A percentile compares a stretch with the other conserved stretches of the same genome.
phyloP scores from a whole-genome alignment of 768 basidiomycete genomes.

The Termitomyces sp. region DNA sequence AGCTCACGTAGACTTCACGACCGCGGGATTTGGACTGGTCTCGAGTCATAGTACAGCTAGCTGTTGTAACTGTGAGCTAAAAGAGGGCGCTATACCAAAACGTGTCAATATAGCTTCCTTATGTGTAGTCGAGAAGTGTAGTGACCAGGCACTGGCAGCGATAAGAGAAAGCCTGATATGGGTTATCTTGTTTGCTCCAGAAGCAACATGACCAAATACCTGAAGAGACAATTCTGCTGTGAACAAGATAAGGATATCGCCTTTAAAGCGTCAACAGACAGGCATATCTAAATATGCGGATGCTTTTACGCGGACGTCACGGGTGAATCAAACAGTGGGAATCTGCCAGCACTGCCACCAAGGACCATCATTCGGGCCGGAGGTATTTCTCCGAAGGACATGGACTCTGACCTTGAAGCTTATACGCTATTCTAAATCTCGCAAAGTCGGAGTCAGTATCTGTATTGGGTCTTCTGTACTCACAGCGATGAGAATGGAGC shows the following conservation, averaged over 20 bases:
- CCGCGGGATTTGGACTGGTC: slow-evolving; percentile 56
- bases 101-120: slow-evolving; percentile 1
- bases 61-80: not conserved
- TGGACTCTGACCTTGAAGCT: too few species aligned
- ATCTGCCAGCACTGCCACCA: not conserved
- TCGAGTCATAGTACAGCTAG: slow-evolving; percentile 15
- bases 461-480: not conserved
- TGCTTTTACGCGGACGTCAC: not conserved
- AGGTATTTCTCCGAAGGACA: not conserved
- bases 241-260: not conserved
- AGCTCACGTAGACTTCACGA: slow-evolving; percentile 52
- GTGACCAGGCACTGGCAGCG: slow-evolving; percentile 4
- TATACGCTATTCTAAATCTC: too few species aligned
- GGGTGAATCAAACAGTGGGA: not conserved
- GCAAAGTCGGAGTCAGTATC: not conserved
- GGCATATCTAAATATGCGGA: not conserved
- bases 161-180: slow-evolving; percentile 6
- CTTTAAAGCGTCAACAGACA: not conserved
- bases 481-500: not conserved
- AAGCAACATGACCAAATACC: not conserved
- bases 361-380: not conserved
- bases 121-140: not conserved
- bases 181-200: not conserved
- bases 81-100: not conserved
- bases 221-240: not conserved